Conservation (phyloP, 192 early-diverging fungal genomes). For the Mortierella antarctica region DNA sequence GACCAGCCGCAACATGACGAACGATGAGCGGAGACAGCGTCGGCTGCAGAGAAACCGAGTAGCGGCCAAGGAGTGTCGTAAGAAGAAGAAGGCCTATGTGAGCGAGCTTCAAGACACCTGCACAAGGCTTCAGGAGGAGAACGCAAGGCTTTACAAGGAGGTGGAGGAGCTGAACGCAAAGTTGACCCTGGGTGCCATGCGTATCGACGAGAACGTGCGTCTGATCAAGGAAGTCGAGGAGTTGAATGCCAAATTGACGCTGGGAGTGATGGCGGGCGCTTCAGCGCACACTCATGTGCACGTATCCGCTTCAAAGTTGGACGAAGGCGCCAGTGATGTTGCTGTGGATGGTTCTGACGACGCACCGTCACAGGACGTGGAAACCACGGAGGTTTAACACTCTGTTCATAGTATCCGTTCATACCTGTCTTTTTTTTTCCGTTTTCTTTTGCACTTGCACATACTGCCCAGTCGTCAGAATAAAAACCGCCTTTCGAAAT, state of each 20-base stretch:
- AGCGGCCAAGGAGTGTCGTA: constrained; percentile 86
- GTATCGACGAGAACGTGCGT: constrained; percentile 56
- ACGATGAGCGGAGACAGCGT: constrained; percentile 80
- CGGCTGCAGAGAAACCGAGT: constrained; percentile 80
- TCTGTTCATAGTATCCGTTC: neutral
- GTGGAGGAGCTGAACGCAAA: constrained; percentile 77
- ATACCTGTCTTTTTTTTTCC: neutral
- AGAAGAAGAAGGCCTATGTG: constrained; percentile 87
- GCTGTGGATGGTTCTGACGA: constrained; percentile 5
- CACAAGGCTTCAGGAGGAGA: constrained; percentile 70
- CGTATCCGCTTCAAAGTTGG: constrained; percentile 5
- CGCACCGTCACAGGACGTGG: neutral
- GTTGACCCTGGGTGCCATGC: constrained; percentile 63
- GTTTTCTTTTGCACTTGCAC: neutral
- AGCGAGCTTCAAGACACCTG: constrained; percentile 76
- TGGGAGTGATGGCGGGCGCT: constrained; percentile 52
- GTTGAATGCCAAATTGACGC: constrained; percentile 70
- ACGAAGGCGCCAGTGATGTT: neutral
- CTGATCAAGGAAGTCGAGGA: constrained; percentile 78
- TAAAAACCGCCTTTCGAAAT: no score
- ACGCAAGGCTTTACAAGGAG: constrained; percentile 69
- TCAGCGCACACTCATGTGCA: neutral
- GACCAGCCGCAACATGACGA: constrained; percentile 58
- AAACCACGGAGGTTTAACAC: neutral
- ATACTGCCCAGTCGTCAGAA: no score